Evolutionary conservation across 495 filamentous ascomycete genomes (phyloP).

Genomic region (Peziza echinospora): DNA sequence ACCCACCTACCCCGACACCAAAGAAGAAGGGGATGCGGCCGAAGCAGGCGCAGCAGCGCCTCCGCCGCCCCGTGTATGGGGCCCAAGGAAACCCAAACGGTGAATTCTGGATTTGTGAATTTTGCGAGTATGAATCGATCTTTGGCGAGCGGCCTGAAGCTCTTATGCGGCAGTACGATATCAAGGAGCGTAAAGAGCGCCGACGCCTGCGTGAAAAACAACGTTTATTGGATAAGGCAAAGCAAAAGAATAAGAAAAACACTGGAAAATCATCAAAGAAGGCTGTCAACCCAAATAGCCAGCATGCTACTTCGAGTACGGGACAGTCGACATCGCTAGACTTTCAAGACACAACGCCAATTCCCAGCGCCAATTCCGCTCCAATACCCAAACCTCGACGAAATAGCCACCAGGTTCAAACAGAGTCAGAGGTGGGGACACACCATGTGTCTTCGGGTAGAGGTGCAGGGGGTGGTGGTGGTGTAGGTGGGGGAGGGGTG

Average conservation of each 20-base stretch:
- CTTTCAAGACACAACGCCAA: constrained; percentile 6
- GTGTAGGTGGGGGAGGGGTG: constrained; percentile 3
- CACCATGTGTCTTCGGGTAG: constrained; percentile 15
- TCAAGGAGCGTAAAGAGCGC: constrained; percentile 72
- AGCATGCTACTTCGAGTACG: background rate
- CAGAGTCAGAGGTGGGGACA: constrained; percentile 12
- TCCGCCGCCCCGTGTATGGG: constrained; percentile 44
- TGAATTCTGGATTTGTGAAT: constrained; percentile 86
- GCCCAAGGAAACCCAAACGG: constrained; percentile 49
- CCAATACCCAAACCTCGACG: constrained; percentile 15
- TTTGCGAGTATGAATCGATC: constrained; percentile 73
- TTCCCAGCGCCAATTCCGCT: constrained; percentile 12
- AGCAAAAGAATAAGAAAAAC: constrained; percentile 71
- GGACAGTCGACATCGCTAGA: background rate
- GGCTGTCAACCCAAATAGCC: background rate
- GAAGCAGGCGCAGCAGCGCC: constrained; percentile 40
- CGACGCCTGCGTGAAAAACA: constrained; percentile 63
- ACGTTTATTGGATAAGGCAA: constrained; percentile 73
- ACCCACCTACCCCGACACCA: constrained; percentile 24
- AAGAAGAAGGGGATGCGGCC: constrained; percentile 30
- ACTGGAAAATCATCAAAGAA: background rate
- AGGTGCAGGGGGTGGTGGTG: constrained; percentile 8
- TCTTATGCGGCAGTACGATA: constrained; percentile 76
- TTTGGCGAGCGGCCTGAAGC: constrained; percentile 66
- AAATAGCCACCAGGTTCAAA: constrained; percentile 18